Conservation (phyloP, 768 basidiomycete genomes). For the Termitomyces sp. region DNA sequence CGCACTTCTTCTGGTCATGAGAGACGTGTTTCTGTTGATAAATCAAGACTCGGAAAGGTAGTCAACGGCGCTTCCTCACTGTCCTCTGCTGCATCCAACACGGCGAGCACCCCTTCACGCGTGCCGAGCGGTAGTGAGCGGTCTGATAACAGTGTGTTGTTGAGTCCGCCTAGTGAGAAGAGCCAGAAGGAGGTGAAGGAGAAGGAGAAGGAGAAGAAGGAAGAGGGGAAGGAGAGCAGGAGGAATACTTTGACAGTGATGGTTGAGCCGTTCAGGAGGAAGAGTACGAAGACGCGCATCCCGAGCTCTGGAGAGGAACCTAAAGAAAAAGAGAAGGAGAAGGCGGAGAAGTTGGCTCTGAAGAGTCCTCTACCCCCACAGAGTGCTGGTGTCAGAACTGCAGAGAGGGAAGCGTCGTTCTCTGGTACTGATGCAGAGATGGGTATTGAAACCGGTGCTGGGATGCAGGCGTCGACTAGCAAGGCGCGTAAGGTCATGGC, state of each 20-base stretch:
- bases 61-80: constrained; percentile 22
- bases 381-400: constrained; percentile 8
- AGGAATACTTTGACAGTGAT: constrained; percentile 86
- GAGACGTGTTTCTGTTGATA: not conserved
- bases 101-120: constrained; percentile 18
- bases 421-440: constrained; percentile 26
- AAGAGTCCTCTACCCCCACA: constrained; percentile 6
- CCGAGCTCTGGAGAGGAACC: constrained; percentile 22
- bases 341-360: not conserved
- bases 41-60: not conserved
- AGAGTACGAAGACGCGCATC: constrained; percentile 28
- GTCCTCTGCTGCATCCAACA: constrained; percentile 1
- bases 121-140: constrained; percentile 36
- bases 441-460: constrained; percentile 22
- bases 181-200: constrained; percentile 13
- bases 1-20: constrained; percentile 26
- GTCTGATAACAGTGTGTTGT: constrained; percentile 19
- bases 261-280: constrained; percentile 71
- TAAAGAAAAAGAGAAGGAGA: not conserved
- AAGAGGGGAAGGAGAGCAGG: constrained; percentile 53
- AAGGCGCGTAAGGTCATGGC: constrained; percentile 97
- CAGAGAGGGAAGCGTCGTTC: constrained; percentile 8
- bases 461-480: constrained; percentile 69
- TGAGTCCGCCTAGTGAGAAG: constrained; percentile 19
- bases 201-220: constrained; percentile 17